Evolutionary conservation across 1,139 yeast genomes (phyloP).

Genomic region (Magnusiomyces sp.): DNA sequence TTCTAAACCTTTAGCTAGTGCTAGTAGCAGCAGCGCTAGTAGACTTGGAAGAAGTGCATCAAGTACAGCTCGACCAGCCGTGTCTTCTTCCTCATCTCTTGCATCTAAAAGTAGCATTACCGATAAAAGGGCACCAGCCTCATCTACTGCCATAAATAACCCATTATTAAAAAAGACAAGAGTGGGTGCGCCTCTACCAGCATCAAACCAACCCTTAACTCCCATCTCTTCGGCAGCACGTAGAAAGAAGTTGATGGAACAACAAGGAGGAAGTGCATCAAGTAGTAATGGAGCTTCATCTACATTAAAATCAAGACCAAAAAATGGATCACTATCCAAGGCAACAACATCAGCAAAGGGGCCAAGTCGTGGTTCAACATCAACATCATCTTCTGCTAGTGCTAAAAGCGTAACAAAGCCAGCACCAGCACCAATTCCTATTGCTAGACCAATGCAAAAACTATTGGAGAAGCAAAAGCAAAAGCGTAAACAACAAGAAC

Average conservation of each 20-base stretch:
- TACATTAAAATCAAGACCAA: too few species aligned
- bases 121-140: background rate
- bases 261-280: background rate
- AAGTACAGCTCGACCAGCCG: background rate
- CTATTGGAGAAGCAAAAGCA: slow-evolving; percentile 18
- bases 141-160: background rate
- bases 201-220: too few species aligned
- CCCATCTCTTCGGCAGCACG: slow-evolving; percentile 2
- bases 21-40: background rate
- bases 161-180: too few species aligned
- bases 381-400: background rate
- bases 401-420: background rate
- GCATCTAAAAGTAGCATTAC: background rate
- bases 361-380: background rate
- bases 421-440: slow-evolving; percentile 24
- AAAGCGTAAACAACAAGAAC: slow-evolving; percentile 6
- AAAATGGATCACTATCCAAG: background rate
- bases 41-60: background rate
- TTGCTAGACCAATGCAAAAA: slow-evolving; percentile 27
- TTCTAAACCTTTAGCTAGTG: background rate
- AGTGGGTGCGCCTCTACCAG: too few species aligned
- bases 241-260: background rate
- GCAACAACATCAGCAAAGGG: background rate
- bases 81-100: background rate
- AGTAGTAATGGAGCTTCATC: background rate